Evolutionary conservation across 768 basidiomycete species (phyloP), one percentile per base, ranked within the genome.

Genomic region (Rubroboletus satanas): DNA sequence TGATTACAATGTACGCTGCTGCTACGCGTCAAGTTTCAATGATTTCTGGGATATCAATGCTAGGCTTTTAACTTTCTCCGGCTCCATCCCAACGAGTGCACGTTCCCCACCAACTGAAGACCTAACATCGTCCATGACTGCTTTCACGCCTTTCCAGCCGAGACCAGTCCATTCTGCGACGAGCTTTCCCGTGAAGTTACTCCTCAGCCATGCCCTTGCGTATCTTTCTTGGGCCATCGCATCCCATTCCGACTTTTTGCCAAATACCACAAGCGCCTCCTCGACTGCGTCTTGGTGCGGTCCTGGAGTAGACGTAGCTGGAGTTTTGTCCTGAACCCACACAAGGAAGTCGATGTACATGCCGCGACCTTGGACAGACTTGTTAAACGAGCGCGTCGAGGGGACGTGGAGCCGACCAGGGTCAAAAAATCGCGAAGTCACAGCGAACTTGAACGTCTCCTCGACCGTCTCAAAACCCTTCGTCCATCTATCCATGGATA

Each of bases 301-400:
- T 49, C 35, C 29, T 28, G 64, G 52, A 18, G 58, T 52, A 8
- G 51, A 55, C 39, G 57, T 52, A 9, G 65, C 23, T 8, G 56
- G 48, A 0, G 33, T 32, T 47, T 56, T 67, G 38, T 63, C 67
- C 31, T 73, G 63, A 10, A 74, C 78, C 78, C 79, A 87, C 8
- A 70, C 60, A 5, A 83, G 70, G 52, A 88, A 89, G 46, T 79
- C 76, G 10, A 70, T 65, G 60, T 84, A 87, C 84, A 88, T 85
- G 38, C 60, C 70, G 17, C 87, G 76, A 17, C 75, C 31, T 64
- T 63, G 54, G 73, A 76, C 47, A 75, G 75, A 58, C 81, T 83
- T 59, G 62, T 69, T 46, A 73, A 71, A 14, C 74, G 75, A 11
- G 63, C 60, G 51, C 76, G 76, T 41, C 44, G 66, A 37, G 61